These are phyloP conservation scores for Phytophthora pistaciae DNA, from an alignment of 352 stramenopile species.

Conservation along the genomic window DNA sequence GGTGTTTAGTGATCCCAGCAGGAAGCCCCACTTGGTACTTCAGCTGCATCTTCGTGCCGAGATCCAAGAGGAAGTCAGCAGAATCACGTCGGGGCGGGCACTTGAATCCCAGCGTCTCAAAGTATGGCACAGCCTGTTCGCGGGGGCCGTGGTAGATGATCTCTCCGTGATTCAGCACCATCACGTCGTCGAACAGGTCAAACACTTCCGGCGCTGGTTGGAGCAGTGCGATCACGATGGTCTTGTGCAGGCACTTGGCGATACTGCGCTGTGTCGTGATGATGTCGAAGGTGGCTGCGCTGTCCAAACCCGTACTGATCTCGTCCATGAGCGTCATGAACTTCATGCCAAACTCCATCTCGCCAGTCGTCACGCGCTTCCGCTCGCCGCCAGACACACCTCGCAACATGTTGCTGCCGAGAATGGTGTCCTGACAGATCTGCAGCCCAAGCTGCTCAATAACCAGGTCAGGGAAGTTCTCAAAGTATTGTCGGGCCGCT, in stretches of 20 bases:
- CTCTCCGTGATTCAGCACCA: conserved; percentile 67
- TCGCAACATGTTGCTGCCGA: conserved; percentile 55
- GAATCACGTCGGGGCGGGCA: conserved; percentile 54
- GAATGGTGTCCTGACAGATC: conserved; percentile 57
- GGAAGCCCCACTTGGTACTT: conserved; percentile 40
- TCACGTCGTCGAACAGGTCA: conserved; percentile 63
- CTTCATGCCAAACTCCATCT: conserved; percentile 85
- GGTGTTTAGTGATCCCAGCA: conserved; percentile 16
- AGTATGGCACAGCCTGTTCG: conserved; percentile 45
- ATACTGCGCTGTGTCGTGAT: conserved; percentile 67
- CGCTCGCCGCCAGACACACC: conserved; percentile 71
- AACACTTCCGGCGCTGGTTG: conserved; percentile 68
- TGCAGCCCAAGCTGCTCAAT: conserved; percentile 51
- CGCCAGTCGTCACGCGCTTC: conserved; percentile 70
- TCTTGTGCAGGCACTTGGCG: conserved; percentile 52
- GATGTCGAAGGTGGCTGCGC: conserved; percentile 92
- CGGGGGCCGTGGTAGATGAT: conserved; percentile 71
- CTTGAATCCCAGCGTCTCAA: conserved; percentile 44
- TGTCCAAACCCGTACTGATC: conserved; percentile 94
- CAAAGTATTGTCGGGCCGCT: conserved; percentile 25
- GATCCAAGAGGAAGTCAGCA: conserved; percentile 63
- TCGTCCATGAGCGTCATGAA: conserved; percentile 89
- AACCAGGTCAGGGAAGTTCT: conserved; percentile 54
- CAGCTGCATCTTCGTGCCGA: conserved; percentile 50
- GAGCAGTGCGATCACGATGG: conserved; percentile 63